Base-by-base conservation (phyloP, 441 rosid genomes). In the Hura crepitans region DNA sequence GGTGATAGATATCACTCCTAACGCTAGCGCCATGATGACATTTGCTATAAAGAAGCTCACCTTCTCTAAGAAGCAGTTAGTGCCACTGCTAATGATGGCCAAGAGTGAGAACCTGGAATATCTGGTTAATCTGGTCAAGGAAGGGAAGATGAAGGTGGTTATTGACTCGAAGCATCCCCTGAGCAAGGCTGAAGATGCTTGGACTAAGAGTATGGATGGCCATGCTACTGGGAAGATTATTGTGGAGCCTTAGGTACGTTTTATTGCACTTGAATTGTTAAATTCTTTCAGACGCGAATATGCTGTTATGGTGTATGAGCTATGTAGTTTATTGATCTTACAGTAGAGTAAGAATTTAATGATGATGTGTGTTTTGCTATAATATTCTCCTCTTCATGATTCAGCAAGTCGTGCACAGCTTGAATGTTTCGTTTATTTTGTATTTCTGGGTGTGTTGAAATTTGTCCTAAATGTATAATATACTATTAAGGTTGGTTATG, bases 151-250 rank as follows among this genome's bases (percentile, higher is more conserved):
- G 28, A 92, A 82, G 86, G 85, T 91, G 5, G 69, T 82, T 56
- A 84, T 88, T 2, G 88, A 89, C 78, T 92, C 88, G 0, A 85
- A 79, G 77, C 69, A 85, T 64, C 82, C 87, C 2, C 70, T 89
- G 70, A 83, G 83, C 75, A 84, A 85, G 72, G 96, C 89, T 0
- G 89, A 85, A 76, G 93, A 88, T 30, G 96, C 83, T 68, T 92
- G 96, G 97, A 89, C 84, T 6, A 89, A 81, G 80, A 82, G 82
- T 66, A 78, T 88, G 3, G 87, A 81, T 35, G 91, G 92, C 13
- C 91, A 86, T 72, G 92, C 94, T 50, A 88, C 91, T 62, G 96
- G 92, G 5, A 88, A 92, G 80, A 83, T 92, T 35, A 79, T 89
- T 49, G 88, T 88, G 63, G 89, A 91, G 88, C 86, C 86, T 0